Base-by-base conservation (phyloP, 345 rosid species). In the Anastatica hierochuntica region DNA sequence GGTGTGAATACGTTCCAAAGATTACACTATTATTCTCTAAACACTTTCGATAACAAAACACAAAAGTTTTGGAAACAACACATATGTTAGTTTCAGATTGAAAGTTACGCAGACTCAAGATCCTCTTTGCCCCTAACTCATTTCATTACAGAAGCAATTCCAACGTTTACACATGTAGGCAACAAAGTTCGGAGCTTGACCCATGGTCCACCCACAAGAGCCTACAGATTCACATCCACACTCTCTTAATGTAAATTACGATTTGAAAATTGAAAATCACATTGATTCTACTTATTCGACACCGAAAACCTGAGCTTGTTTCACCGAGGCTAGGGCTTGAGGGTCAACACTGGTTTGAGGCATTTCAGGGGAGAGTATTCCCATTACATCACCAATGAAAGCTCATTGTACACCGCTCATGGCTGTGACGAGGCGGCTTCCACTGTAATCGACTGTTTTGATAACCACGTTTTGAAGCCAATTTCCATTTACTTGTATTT, bases 91-190 rank as follows among this genome's bases (percentile, higher is more conserved):
- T 29, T 6, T 9, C 8, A 10, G 13, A 35, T 31, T 5, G 6
- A 66, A 49, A 60, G 66, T 60, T 59, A 67, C 72, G 72, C 72
- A 52, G 96, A 80, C 44, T 87, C 87, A 41, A 90, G 78, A 75
- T 90, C 98, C 58, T 87, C 95, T 74, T 87, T 90, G 65, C 96
- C 98, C 79, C 96, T 67, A 67, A 90, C 46, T 49, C 96, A 75
- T 70, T 76, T 84, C 96, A 90, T 80, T 4, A 87, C 76, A 38
- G 77, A 77, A 4, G 95, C 70, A 53, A 90, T 79, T 41, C 96
- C 98, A 2, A 96, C 85, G 76, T 87, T 87, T 2, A 83, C 90
- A 58, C 98, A 85, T 0, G 96, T 84, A 74, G 0, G 86, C 85
- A 24, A 95, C 96, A 48, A 87, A 87, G 53, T 90, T 90, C 13